phyloP scores from a whole-genome alignment of 2,329 filamentous ascomycete species.

The Pezicula rhizophila region DNA sequence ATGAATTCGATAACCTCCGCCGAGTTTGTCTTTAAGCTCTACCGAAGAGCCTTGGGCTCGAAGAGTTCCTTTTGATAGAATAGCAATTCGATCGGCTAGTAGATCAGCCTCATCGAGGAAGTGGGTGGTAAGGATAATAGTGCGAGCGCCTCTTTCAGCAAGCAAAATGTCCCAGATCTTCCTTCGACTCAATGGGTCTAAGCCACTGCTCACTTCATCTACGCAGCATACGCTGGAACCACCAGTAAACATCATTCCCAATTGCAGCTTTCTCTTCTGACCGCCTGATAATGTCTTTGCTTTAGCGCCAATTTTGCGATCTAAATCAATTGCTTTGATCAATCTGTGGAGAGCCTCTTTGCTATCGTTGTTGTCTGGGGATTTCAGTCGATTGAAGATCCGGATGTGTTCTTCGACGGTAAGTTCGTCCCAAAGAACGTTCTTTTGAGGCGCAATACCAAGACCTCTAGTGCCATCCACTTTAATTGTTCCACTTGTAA shows the following conservation, averaged over 20 bases:
- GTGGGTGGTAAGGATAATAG: conserved; percentile 84
- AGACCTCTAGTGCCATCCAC: conserved; percentile 75
- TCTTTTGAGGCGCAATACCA: conserved; percentile 87
- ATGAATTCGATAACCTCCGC: conserved; percentile 79
- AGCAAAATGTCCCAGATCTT: conserved; percentile 95
- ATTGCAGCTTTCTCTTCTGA: conserved; percentile 85
- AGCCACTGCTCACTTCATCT: conserved; percentile 83
- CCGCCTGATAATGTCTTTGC: conserved; percentile 80
- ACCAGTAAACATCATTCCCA: conserved; percentile 93
- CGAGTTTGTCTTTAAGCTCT: conserved; percentile 74
- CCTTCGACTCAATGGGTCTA: conserved; percentile 78
- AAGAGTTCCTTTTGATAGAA: conserved; percentile 77
- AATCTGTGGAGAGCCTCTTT: conserved; percentile 56
- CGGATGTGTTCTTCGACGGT: conserved; percentile 79
- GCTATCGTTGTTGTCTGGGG: conserved; percentile 46
- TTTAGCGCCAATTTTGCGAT: conserved; percentile 63
- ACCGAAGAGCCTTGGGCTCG: conserved; percentile 81
- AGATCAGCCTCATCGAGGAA: conserved; percentile 92
- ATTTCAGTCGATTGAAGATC: conserved; percentile 81
- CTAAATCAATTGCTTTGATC: conserved; percentile 67
- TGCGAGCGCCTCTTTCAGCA: conserved; percentile 73
- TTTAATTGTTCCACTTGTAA: conserved; percentile 70
- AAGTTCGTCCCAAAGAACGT: conserved; percentile 86
- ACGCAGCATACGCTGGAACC: conserved; percentile 84
- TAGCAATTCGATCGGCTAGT: conserved; percentile 80